These are phyloP conservation scores for Staphylotrichum longicolle DNA, from an alignment of 495 filamentous ascomycete genomes.

Conservation along the genomic window DNA sequence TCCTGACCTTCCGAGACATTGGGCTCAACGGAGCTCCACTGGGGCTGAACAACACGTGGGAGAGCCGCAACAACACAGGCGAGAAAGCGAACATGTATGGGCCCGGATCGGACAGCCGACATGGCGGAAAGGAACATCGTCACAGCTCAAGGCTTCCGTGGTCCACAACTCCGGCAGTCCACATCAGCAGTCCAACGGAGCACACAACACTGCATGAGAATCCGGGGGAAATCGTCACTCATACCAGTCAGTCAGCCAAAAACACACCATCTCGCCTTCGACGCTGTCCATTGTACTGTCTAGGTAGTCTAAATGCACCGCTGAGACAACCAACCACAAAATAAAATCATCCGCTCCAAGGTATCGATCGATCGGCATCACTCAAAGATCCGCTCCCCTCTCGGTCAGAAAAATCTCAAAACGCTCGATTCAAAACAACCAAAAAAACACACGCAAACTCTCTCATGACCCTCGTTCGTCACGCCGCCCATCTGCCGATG, in stretches of 20 bases:
- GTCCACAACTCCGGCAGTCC: too few relatives aligned
- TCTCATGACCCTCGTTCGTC: not conserved
- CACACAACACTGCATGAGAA: too few relatives aligned
- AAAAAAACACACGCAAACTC: not conserved
- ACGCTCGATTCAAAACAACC: not conserved
- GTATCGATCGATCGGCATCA: slow-evolving; percentile 5
- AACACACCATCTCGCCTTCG: not conserved
- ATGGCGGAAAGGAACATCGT: too few relatives aligned
- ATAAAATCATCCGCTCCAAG: not conserved
- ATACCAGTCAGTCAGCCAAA: too few relatives aligned
- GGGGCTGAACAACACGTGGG: too few relatives aligned
- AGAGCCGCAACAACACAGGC: too few relatives aligned
- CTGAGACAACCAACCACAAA: not conserved
- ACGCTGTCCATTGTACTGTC: not conserved
- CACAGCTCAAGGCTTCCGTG: too few relatives aligned
- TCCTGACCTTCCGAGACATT: too few relatives aligned
- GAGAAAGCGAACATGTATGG: too few relatives aligned
- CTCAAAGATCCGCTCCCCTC: not conserved
- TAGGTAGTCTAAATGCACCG: slow-evolving; percentile 3
- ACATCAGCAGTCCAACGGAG: not conserved
- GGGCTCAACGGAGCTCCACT: too few relatives aligned
- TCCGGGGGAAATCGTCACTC: too few relatives aligned
- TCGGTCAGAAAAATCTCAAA: not conserved
- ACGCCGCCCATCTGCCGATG: not conserved
- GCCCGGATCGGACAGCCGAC: too few relatives aligned